Percentiles rank a stretch among this genome's conserved stretches.
phyloP scores from a whole-genome alignment of 176 grass and related monocot species.

The Aegilops sharonensis region DNA sequence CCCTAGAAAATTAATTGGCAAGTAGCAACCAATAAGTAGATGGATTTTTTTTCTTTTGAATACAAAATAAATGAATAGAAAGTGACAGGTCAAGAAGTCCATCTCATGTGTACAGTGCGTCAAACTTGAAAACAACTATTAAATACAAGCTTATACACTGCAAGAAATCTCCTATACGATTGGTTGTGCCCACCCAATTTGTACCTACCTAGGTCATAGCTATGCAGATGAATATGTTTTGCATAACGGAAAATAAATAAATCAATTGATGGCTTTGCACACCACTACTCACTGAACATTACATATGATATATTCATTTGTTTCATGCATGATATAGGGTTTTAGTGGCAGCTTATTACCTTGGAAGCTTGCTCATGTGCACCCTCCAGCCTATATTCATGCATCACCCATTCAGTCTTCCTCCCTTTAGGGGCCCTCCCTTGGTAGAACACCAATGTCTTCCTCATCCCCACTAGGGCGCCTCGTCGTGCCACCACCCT shows the following conservation, averaged over 20 bases:
- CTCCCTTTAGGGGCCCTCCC: conserved; percentile 87
- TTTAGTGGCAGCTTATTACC: conserved; percentile 12
- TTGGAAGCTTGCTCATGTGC: conserved; percentile 33
- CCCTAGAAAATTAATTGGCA: neutral
- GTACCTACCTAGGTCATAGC: neutral
- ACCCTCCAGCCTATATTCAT: conserved; percentile 79
- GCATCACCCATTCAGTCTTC: conserved; percentile 98
- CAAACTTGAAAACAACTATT: conserved; percentile 27
- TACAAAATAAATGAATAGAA: conserved; percentile 14
- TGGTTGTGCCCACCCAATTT: neutral
- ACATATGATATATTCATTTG: neutral
- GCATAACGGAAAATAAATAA: neutral
- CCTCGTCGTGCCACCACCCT: conserved; percentile 42
- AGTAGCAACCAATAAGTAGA: neutral
- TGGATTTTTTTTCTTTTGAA: neutral
- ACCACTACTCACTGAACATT: neutral
- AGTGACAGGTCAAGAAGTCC: conserved; percentile 17
- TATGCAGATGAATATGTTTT: neutral
- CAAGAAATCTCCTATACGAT: neutral
- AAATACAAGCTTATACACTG: neutral
- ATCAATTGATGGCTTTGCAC: neutral
- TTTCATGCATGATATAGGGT: neutral
- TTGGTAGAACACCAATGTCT: conserved; percentile 91
- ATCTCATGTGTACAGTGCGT: conserved; percentile 11
- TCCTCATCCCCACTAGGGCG: conserved; percentile 66